These are phyloP conservation scores for Eutrema yunnanense DNA, from an alignment of 345 rosid species.

Conservation along the genomic window DNA sequence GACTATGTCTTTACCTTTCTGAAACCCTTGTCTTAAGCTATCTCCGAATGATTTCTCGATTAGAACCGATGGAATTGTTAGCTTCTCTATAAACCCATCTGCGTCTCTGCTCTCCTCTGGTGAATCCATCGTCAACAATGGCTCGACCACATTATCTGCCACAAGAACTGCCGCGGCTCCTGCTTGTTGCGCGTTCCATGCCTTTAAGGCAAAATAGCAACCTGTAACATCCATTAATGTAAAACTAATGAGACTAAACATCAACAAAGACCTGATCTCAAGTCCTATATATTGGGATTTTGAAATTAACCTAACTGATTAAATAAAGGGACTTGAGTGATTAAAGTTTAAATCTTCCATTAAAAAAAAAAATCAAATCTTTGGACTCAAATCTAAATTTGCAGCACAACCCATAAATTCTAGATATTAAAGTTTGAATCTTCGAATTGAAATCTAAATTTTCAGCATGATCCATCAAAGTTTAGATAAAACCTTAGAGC, in stretches of 20 bases:
- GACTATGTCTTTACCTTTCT: constrained; percentile 53
- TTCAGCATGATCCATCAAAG: not conserved
- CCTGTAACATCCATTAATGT: constrained; percentile 31
- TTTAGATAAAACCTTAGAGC: not conserved
- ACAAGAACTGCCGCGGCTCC: constrained; percentile 91
- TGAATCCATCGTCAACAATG: constrained; percentile 87
- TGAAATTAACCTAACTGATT: not conserved
- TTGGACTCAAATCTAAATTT: not conserved
- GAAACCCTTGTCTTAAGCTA: constrained; percentile 58
- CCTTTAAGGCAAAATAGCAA: constrained; percentile 85
- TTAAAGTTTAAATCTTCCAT: not conserved
- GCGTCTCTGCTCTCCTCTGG: constrained; percentile 54
- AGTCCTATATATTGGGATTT: not conserved
- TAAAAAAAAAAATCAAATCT: not conserved
- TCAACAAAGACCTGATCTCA: not conserved
- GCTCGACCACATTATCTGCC: constrained; percentile 65
- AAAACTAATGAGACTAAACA: not conserved
- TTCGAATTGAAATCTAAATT: constrained; percentile 11
- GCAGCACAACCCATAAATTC: not conserved
- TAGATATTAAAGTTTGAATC: not conserved
- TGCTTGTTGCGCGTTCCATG: constrained; percentile 78
- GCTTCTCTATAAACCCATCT: constrained; percentile 64
- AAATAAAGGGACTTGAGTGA: not conserved
- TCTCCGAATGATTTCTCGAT: constrained; percentile 67
- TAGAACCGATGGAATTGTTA: constrained; percentile 74